phyloP scores from a whole-genome alignment of 768 basidiomycete genomes.

The Kwoniella mangroviensis region DNA sequence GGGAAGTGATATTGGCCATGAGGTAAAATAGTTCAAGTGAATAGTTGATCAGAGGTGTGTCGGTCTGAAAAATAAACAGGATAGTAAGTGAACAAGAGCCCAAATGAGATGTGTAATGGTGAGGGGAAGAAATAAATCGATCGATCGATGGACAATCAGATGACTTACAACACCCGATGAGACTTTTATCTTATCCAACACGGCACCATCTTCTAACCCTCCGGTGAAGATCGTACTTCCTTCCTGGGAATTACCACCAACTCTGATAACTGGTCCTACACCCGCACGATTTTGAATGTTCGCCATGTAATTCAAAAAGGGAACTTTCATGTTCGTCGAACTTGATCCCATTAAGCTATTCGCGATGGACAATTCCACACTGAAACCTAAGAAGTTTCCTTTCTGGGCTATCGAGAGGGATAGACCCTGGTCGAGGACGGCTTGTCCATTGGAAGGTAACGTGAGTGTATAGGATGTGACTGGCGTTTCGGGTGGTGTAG shows the following conservation, averaged over 20 bases:
- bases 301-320: conserved; percentile 78
- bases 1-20: conserved; percentile 65
- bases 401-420: conserved; percentile 60
- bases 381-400: conserved; percentile 75
- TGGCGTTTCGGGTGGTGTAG: conserved; percentile 33
- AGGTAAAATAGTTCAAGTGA: conserved; percentile 61
- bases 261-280: conserved; percentile 65
- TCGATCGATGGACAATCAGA: background rate
- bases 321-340: conserved; percentile 64
- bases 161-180: conserved; percentile 28
- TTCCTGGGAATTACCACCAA: conserved; percentile 84
- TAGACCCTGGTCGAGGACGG: conserved; percentile 20
- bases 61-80: conserved; percentile 27
- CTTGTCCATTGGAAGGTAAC: conserved; percentile 29
- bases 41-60: conserved; percentile 56
- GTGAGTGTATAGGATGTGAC: conserved; percentile 29
- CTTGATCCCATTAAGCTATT: conserved; percentile 62
- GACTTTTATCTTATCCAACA: conserved; percentile 63
- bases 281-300: conserved; percentile 72
- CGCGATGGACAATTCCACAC: conserved; percentile 74
- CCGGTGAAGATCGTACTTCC: conserved; percentile 62
- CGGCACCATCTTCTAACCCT: conserved; percentile 62
- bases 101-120: background rate
- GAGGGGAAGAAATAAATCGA: background rate
- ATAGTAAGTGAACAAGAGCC: background rate